Evolutionary conservation across 2,329 filamentous ascomycete genomes (phyloP).

Genomic region (Pseudogymnoascus sp.): DNA sequence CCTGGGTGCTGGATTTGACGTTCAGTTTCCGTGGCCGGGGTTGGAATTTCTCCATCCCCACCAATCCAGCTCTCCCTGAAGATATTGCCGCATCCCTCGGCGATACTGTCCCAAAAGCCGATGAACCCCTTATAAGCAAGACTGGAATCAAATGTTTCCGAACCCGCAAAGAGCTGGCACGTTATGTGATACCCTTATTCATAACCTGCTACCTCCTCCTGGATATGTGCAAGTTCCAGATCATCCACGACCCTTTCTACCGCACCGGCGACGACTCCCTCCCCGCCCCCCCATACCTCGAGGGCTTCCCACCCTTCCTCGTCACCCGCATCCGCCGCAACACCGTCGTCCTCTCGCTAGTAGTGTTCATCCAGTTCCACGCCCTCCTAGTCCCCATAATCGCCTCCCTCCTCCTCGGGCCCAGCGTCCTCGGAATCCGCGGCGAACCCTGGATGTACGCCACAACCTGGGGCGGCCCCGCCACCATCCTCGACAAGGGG

Average conservation of each 20-base stretch:
- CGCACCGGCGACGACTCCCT: slow-evolving; percentile 39
- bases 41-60: slow-evolving; percentile 49
- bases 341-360: slow-evolving; percentile 47
- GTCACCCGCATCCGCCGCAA: slow-evolving; percentile 48
- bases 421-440: slow-evolving; percentile 49
- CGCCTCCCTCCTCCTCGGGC: slow-evolving; percentile 46
- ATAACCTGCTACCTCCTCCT: slow-evolving; percentile 54
- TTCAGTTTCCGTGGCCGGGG: slow-evolving; percentile 47
- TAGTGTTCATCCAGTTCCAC: slow-evolving; percentile 25
- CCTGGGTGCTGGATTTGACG: slow-evolving; percentile 49
- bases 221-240: slow-evolving; percentile 59
- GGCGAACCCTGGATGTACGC: slow-evolving; percentile 54
- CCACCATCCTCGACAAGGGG: slow-evolving; percentile 57
- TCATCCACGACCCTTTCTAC: slow-evolving; percentile 76
- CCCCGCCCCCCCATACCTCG: slow-evolving; percentile 37
- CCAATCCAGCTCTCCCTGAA: slow-evolving; percentile 40
- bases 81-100: slow-evolving; percentile 31
- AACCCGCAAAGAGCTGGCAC: slow-evolving; percentile 38
- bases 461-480: slow-evolving; percentile 43
- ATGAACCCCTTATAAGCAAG: slow-evolving; percentile 26
- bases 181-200: slow-evolving; percentile 37
- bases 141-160: slow-evolving; percentile 39
- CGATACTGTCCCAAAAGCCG: slow-evolving; percentile 29
- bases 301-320: slow-evolving; percentile 34
- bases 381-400: slow-evolving; percentile 56